Evolutionary conservation across 73 alveolate genomes (phyloP).

Genomic region (Symbiodinium pilosum): DNA sequence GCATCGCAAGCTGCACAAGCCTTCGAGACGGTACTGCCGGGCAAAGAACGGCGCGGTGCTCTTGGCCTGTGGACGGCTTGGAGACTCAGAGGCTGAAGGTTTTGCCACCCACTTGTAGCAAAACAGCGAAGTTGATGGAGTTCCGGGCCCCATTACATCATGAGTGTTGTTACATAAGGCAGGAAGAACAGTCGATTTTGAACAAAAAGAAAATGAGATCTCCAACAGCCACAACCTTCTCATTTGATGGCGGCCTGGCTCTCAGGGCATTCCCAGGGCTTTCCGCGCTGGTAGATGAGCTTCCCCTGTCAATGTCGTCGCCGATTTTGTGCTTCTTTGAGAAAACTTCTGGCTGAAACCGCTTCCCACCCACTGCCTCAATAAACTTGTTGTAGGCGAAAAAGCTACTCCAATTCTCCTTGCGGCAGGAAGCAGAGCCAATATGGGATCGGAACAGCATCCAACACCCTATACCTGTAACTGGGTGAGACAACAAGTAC

Average conservation of each 20-base stretch:
- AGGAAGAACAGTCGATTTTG: too few species aligned
- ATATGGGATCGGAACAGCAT: too few species aligned
- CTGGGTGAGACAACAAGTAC: too few species aligned
- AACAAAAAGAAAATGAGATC: neutral
- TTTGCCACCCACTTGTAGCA: neutral
- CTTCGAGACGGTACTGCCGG: conserved; percentile 74
- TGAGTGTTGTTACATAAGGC: too few species aligned
- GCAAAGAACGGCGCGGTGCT: conserved; percentile 66
- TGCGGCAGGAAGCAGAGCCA: neutral
- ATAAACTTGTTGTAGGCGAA: conserved; percentile 82
- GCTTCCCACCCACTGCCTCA: too few species aligned
- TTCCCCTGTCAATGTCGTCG: conserved; percentile 21
- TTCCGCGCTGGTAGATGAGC: conserved; percentile 77
- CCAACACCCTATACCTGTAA: too few species aligned
- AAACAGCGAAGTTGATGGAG: too few species aligned
- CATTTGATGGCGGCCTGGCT: neutral
- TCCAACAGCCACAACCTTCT: neutral
- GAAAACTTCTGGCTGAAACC: neutral
- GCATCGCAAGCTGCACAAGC: too few species aligned
- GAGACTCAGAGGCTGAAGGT: neutral
- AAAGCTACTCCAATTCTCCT: conserved; percentile 87
- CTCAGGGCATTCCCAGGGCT: conserved; percentile 43
- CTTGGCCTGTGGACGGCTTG: neutral
- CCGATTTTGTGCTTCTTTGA: too few species aligned
- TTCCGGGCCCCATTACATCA: too few species aligned